Conservation (phyloP, 179 eudicot species). For the Spinacia oleracea region DNA sequence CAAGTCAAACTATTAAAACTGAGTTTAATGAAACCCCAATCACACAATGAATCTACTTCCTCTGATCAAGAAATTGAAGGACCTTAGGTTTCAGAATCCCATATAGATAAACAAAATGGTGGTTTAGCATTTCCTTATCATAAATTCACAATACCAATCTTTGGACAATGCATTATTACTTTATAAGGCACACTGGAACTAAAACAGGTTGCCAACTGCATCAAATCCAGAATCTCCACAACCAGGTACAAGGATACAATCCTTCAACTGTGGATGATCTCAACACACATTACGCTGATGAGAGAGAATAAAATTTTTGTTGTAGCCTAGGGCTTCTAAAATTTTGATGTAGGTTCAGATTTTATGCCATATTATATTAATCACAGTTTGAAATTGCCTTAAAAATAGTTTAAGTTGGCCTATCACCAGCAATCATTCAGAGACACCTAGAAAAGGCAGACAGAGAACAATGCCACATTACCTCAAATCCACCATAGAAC, state of each 20-base stretch:
- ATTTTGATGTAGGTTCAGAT: background rate
- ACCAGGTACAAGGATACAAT: too few species aligned
- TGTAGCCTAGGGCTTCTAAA: background rate
- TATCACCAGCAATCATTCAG: background rate
- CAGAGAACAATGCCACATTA: conserved; percentile 24
- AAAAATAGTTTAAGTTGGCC: background rate
- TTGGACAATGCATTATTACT: background rate
- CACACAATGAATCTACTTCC: background rate
- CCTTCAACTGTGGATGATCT: background rate
- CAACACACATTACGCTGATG: background rate
- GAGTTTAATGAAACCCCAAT: background rate
- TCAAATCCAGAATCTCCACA: background rate
- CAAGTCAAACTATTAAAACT: background rate
- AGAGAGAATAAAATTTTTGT: background rate
- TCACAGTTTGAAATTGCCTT: background rate
- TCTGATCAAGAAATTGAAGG: background rate
- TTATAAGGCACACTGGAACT: background rate
- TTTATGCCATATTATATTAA: background rate
- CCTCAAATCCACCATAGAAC: conserved; percentile 83
- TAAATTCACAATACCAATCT: background rate
- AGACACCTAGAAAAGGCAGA: background rate
- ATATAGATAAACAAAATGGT: background rate
- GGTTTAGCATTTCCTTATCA: background rate
- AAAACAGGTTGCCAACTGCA: background rate
- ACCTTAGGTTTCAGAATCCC: background rate